phyloP scores from a whole-genome alignment of 2,329 filamentous ascomycete species.

The Penicillium brevicompactum region DNA sequence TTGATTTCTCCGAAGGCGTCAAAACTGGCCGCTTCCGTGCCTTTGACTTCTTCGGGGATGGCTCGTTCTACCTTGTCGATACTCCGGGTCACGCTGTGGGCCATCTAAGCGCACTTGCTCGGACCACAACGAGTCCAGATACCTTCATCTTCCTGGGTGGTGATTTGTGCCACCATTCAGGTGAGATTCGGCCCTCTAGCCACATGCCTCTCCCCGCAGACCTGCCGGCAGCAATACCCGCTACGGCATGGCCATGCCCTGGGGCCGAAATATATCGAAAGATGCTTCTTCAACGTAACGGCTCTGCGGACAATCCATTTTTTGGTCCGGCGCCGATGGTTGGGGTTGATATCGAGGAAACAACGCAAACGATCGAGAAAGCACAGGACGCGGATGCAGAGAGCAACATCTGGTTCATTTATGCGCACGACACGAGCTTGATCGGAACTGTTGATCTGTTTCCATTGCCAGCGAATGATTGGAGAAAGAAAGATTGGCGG shows the following conservation, averaged over 20 bases:
- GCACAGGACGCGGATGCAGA: slow-evolving; percentile 30
- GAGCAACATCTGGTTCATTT: slow-evolving; percentile 32
- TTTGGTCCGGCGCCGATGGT: slow-evolving; percentile 1
- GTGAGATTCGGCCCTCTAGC: slow-evolving; percentile 48
- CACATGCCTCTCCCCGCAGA: slow-evolving; percentile 30
- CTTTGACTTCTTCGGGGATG: slow-evolving; percentile 47
- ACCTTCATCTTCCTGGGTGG: slow-evolving; percentile 55
- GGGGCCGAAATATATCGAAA: slow-evolving; percentile 4
- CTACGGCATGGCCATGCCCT: neutral
- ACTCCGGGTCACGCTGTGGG: slow-evolving; percentile 47
- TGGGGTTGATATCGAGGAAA: neutral
- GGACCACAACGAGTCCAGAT: slow-evolving; percentile 37
- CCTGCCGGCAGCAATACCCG: slow-evolving; percentile 30
- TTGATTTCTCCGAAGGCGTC: slow-evolving; percentile 18
- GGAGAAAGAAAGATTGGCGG: slow-evolving; percentile 30
- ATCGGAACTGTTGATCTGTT: slow-evolving; percentile 29
- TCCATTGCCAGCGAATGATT: slow-evolving; percentile 30
- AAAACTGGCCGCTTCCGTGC: slow-evolving; percentile 37
- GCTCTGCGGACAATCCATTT: neutral
- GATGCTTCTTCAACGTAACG: neutral
- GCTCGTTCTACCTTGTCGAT: slow-evolving; percentile 44
- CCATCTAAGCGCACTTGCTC: slow-evolving; percentile 50
- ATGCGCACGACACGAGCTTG: slow-evolving; percentile 32
- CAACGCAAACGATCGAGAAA: slow-evolving; percentile 5
- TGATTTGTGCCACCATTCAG: slow-evolving; percentile 50